Evolutionary conservation across 192 early-diverging fungal genomes (phyloP).

Genomic region (Mortierella antarctica): DNA sequence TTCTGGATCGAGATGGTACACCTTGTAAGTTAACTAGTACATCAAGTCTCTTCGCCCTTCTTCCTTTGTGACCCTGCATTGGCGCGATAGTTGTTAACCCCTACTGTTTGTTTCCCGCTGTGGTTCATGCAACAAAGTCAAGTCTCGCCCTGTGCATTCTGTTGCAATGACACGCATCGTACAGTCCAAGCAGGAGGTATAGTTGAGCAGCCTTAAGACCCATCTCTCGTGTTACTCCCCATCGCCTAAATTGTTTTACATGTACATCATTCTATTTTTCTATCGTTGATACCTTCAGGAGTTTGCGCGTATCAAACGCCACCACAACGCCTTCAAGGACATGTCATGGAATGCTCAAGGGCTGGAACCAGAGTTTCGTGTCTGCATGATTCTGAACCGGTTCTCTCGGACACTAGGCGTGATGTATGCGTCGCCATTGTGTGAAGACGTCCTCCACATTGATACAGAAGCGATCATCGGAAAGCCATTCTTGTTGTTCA

Average conservation of each 20-base stretch:
- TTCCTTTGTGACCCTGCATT: not conserved
- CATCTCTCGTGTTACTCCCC: not conserved
- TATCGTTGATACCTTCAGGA: not conserved
- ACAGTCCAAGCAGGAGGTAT: slow-evolving; percentile 8
- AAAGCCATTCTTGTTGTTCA: slow-evolving; percentile 21
- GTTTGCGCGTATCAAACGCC: slow-evolving; percentile 17
- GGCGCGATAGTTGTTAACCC: no score
- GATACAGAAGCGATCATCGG: slow-evolving; percentile 20
- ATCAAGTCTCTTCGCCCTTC: not conserved
- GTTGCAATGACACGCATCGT: slow-evolving; percentile 9
- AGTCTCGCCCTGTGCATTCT: not conserved
- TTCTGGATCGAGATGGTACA: not conserved
- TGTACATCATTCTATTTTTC: not conserved
- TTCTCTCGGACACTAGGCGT: slow-evolving; percentile 17
- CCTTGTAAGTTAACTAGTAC: slow-evolving; percentile 2
- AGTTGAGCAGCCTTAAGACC: not conserved
- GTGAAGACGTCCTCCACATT: slow-evolving; percentile 11
- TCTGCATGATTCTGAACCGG: slow-evolving; percentile 41
- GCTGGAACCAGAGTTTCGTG: slow-evolving; percentile 20
- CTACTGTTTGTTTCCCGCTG: no score
- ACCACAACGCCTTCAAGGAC: slow-evolving; percentile 19
- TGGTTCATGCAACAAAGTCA: not conserved
- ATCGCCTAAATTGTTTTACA: not conserved
- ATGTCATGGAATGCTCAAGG: slow-evolving; percentile 10
- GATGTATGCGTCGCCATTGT: slow-evolving; percentile 35